phyloP scores from a whole-genome alignment of 345 rosid genomes.

The Capsella bursapastoris region DNA sequence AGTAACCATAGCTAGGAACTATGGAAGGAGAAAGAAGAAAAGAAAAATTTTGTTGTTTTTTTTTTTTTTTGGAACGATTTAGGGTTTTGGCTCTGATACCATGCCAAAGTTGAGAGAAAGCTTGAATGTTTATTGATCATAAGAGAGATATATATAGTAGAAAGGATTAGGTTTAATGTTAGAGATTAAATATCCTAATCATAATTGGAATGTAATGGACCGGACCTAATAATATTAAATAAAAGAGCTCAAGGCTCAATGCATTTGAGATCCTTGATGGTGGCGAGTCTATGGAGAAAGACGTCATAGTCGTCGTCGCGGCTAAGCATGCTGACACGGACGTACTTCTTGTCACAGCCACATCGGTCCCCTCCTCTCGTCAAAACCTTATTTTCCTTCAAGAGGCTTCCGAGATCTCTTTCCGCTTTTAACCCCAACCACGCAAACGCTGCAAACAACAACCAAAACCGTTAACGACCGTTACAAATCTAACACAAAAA shows the following conservation, averaged over 20 bases:
- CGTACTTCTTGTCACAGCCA: conserved; percentile 53
- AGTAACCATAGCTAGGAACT: too few relatives aligned
- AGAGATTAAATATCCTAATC: too few relatives aligned
- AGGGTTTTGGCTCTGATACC: too few relatives aligned
- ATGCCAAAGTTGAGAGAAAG: too few relatives aligned
- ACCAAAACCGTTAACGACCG: conserved; percentile 3
- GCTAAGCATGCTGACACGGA: conserved; percentile 70
- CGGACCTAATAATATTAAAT: too few relatives aligned
- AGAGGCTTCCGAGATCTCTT: conserved; percentile 47
- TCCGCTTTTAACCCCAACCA: conserved; percentile 72
- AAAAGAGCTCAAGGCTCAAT: conserved; percentile 23
- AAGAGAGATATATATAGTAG: too few relatives aligned
- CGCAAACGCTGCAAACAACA: conserved; percentile 61
- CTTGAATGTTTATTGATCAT: too few relatives aligned
- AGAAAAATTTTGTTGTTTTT: too few relatives aligned
- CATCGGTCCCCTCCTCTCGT: conserved; percentile 61
- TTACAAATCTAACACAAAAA: not conserved
- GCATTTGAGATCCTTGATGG: conserved; percentile 40
- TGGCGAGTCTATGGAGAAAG: conserved; percentile 61
- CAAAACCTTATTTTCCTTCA: conserved; percentile 53
- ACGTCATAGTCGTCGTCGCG: conserved; percentile 51
- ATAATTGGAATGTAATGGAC: too few relatives aligned
- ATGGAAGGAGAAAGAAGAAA: too few relatives aligned
- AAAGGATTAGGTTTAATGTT: too few relatives aligned
- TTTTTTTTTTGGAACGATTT: too few relatives aligned